A percentile compares a stretch with the other conserved stretches of the same genome.
These are phyloP conservation scores for Fusarium algeriense DNA, from an alignment of 2,329 filamentous ascomycete species.

Conservation along the genomic window DNA sequence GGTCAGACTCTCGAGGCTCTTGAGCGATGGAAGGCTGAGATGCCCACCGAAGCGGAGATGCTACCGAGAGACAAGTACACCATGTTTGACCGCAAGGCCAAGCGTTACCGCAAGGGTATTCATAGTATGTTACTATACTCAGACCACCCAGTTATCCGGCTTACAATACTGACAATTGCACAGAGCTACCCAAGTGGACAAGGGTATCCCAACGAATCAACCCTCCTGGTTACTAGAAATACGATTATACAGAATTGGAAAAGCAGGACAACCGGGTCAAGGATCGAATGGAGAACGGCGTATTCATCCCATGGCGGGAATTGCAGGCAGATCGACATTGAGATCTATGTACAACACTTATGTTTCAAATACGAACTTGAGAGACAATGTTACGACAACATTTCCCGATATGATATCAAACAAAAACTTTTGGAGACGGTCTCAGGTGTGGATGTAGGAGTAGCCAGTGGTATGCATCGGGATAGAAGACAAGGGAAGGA, in stretches of 20 bases:
- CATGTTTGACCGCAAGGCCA: conserved; percentile 95
- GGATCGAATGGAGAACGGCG: conserved; percentile 39
- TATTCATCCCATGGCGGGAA: conserved; percentile 39
- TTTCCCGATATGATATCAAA: conserved; percentile 22
- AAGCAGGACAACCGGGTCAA: conserved; percentile 17
- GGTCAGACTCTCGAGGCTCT: conserved; percentile 80
- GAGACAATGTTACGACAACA: conserved; percentile 38
- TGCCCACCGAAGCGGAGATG: conserved; percentile 98
- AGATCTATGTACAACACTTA: conserved; percentile 49
- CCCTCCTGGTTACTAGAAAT: conserved; percentile 88
- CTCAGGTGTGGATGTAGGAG: conserved; percentile 37
- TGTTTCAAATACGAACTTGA: conserved; percentile 45
- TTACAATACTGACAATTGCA: conserved; percentile 34
- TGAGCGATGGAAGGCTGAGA: conserved; percentile 92
- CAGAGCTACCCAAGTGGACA: conserved; percentile 92
- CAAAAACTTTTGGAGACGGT: conserved; percentile 10
- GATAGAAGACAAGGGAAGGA: background rate
- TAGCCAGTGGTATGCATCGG: conserved; percentile 28
- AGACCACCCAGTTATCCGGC: background rate
- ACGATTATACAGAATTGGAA: conserved; percentile 19
- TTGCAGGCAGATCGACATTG: conserved; percentile 32
- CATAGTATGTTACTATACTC: conserved; percentile 77
- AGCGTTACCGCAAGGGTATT: conserved; percentile 95
- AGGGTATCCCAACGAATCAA: conserved; percentile 94
- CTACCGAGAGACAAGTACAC: conserved; percentile 97